A percentile compares a stretch with the other conserved stretches of the same genome.
Conservation (phyloP, 163 green algal genomes). For the Volvox carteri region DNA sequence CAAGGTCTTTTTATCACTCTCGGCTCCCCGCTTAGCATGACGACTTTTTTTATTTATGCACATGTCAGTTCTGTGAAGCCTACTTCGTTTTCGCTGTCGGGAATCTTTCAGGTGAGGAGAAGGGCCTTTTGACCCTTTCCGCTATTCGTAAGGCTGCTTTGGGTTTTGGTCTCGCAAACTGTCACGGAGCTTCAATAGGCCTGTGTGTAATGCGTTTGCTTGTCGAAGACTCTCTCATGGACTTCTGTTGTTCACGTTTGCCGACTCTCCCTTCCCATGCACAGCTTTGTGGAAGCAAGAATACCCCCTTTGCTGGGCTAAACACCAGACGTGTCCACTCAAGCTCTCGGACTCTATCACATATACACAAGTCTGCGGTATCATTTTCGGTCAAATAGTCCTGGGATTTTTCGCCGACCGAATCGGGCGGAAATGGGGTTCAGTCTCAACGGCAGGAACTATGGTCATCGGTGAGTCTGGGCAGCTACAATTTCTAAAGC, state of each 20-base stretch:
- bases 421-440: constrained; percentile 80
- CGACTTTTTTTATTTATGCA: too few relatives aligned
- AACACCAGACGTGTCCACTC: neutral
- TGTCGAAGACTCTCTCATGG: neutral
- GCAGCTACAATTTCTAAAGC: too few relatives aligned
- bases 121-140: neutral
- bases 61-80: constrained; percentile 49
- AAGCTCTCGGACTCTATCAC: constrained; percentile 48
- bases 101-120: constrained; percentile 25
- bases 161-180: too few relatives aligned
- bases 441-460: constrained; percentile 70
- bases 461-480: constrained; percentile 71
- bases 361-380: constrained; percentile 55
- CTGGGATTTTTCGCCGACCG: constrained; percentile 79
- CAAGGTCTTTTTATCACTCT: too few relatives aligned
- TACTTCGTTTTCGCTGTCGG: constrained; percentile 55
- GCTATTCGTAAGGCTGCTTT: neutral
- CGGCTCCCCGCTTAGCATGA: too few relatives aligned
- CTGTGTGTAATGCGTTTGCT: too few relatives aligned
- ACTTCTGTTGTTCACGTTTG: neutral
- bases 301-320: constrained; percentile 40
- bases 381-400: constrained; percentile 72
- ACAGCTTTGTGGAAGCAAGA: constrained; percentile 47
- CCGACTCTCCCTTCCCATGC: neutral
- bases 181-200: too few relatives aligned